Evolutionary conservation across 1,284 basidiomycete species (phyloP).

Genomic region (Baeospora myosura): DNA sequence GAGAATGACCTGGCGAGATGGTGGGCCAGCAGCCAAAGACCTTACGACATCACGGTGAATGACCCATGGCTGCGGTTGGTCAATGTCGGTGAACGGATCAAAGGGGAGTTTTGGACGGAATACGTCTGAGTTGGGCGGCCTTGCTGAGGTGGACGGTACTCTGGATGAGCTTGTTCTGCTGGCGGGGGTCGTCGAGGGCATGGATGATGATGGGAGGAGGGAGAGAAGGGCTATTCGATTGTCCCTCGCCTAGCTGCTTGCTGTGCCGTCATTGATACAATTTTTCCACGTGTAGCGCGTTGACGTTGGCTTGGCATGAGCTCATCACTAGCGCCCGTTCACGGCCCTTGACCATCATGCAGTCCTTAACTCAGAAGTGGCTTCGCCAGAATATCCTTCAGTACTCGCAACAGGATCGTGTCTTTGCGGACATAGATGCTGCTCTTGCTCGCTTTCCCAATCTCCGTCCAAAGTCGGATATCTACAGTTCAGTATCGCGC

Average conservation of each 20-base stretch:
- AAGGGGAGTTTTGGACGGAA: conserved; percentile 6
- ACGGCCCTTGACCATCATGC: conserved; percentile 8
- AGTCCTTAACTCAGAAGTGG: conserved; percentile 53
- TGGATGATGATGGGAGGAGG: neutral
- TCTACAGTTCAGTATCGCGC: conserved; percentile 5
- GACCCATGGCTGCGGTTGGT: conserved; percentile 3
- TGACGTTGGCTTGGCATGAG: too few relatives aligned
- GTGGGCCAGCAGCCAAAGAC: neutral
- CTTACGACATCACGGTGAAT: neutral
- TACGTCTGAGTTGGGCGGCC: conserved; percentile 1
- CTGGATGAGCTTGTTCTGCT: neutral
- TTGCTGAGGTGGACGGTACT: neutral
- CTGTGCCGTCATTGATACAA: neutral
- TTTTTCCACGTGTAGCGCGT: neutral
- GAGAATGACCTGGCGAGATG: conserved; percentile 1
- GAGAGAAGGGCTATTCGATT: neutral
- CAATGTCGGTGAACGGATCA: conserved; percentile 4
- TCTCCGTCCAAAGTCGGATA: conserved; percentile 20
- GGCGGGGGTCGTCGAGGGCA: neutral
- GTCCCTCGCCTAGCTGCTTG: neutral
- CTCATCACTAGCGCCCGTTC: too few relatives aligned
- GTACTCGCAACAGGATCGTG: conserved; percentile 54
- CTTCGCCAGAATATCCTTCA: conserved; percentile 60
- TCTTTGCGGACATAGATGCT: conserved; percentile 58
- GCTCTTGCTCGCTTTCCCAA: conserved; percentile 46